phyloP scores from a whole-genome alignment of 192 early-diverging fungal genomes.

The Gaertneriomyces sp. region DNA sequence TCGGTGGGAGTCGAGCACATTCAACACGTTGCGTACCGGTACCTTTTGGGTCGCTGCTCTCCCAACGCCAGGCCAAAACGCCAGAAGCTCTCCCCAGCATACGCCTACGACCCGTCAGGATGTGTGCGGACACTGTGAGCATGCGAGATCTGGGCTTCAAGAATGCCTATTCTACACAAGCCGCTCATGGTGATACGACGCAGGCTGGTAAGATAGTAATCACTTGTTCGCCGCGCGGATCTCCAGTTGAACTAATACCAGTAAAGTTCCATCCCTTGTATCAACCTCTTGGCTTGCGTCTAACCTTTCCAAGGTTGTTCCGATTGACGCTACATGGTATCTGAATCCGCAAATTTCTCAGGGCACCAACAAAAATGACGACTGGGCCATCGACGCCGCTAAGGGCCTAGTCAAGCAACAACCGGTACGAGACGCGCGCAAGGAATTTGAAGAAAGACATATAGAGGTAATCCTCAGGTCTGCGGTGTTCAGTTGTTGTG shows the following conservation, averaged over 20 bases:
- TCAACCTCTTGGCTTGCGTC: conserved; percentile 58
- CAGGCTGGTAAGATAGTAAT: too few relatives aligned
- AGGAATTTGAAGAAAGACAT: conserved; percentile 66
- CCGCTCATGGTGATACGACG: too few relatives aligned
- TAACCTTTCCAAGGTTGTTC: conserved; percentile 61
- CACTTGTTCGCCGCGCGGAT: too few relatives aligned
- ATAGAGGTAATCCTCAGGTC: conserved; percentile 33
- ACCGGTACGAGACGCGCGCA: conserved; percentile 17
- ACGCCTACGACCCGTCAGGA: too few relatives aligned
- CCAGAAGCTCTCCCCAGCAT: too few relatives aligned
- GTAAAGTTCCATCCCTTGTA: conserved; percentile 36
- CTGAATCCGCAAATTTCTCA: conserved; percentile 65
- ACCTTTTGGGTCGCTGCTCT: too few relatives aligned
- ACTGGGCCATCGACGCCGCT: conserved; percentile 31
- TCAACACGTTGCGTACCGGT: too few relatives aligned
- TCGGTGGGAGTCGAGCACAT: too few relatives aligned
- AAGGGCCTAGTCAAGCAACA: neutral
- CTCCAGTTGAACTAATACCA: neutral
- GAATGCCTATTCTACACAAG: too few relatives aligned
- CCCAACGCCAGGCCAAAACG: too few relatives aligned
- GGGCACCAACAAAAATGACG: conserved; percentile 1
- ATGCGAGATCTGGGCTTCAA: too few relatives aligned
- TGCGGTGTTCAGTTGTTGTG: neutral
- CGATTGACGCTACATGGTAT: conserved; percentile 91
- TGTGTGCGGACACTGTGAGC: too few relatives aligned